Evolutionary conservation across 495 filamentous ascomycete species (phyloP).

Genomic region (Cladorrhinum samala): DNA sequence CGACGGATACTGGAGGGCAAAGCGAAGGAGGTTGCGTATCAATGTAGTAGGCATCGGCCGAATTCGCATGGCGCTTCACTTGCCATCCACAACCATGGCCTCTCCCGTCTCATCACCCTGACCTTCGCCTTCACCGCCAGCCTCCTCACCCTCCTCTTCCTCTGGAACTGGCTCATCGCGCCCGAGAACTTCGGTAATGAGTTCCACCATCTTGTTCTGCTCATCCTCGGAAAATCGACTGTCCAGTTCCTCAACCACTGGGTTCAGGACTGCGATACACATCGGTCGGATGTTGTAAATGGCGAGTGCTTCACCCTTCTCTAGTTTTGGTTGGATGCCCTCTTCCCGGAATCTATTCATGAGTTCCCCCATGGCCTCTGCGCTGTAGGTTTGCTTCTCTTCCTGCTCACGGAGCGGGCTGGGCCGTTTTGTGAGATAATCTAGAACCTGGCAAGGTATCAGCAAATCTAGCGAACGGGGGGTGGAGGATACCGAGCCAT

Average conservation of each 20-base stretch:
- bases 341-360: constrained; percentile 31
- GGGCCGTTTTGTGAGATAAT: constrained; percentile 35
- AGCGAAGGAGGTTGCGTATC: constrained; percentile 37
- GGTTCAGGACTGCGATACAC: constrained; percentile 29
- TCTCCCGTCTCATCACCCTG: constrained; percentile 14
- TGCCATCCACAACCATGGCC: constrained; percentile 14
- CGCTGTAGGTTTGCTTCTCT: constrained; percentile 33
- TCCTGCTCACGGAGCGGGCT: constrained; percentile 37
- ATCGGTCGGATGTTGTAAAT: constrained; percentile 41
- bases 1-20: constrained; percentile 38
- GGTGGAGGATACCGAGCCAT: too few relatives aligned
- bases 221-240: constrained; percentile 38
- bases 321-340: constrained; percentile 30
- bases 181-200: constrained; percentile 38
- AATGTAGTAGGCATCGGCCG: constrained; percentile 19
- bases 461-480: not conserved
- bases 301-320: constrained; percentile 41
- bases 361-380: constrained; percentile 26
- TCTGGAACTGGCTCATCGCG: constrained; percentile 17
- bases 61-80: not conserved
- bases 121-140: constrained; percentile 11
- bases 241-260: constrained; percentile 41
- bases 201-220: constrained; percentile 36
- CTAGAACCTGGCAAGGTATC: constrained; percentile 24
- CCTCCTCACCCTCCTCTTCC: constrained; percentile 16